Percentiles rank a stretch among this genome's conserved stretches.
Evolutionary conservation across 371 early-diverging fungal species (phyloP).

Genomic region (Actinomucor elegans): DNA sequence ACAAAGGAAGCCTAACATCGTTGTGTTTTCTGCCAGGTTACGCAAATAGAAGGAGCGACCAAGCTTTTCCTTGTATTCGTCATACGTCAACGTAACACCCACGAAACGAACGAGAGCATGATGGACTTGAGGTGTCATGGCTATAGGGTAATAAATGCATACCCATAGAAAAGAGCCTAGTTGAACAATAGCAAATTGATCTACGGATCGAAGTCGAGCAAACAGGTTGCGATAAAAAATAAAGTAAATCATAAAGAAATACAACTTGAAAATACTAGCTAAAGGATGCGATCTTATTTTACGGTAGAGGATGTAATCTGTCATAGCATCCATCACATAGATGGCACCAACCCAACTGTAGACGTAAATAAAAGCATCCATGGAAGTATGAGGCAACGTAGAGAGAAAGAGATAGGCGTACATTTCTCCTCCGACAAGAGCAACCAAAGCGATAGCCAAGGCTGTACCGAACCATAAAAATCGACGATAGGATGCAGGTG

Average conservation of each 20-base stretch:
- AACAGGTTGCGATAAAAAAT: conserved; percentile 79
- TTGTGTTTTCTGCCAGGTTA: conserved; percentile 74
- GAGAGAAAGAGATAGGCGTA: conserved; percentile 64
- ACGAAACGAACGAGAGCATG: conserved; percentile 45
- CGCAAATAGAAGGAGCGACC: conserved; percentile 70
- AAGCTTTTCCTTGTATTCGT: conserved; percentile 64
- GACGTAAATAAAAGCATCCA: conserved; percentile 67
- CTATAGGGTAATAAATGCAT: conserved; percentile 69
- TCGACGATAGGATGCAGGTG: conserved; percentile 69
- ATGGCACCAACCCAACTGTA: conserved; percentile 74
- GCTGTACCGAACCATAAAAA: conserved; percentile 76
- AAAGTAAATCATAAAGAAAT: conserved; percentile 77
- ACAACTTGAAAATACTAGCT: conserved; percentile 66
- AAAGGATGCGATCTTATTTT: conserved; percentile 70
- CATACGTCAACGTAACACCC: conserved; percentile 58
- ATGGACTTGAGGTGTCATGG: conserved; percentile 65
- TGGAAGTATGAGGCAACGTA: conserved; percentile 54
- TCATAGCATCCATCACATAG: conserved; percentile 61
- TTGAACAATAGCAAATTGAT: conserved; percentile 67
- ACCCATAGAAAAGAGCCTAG: conserved; percentile 73
- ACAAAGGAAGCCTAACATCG: conserved; percentile 74
- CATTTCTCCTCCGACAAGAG: conserved; percentile 69
- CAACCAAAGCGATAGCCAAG: conserved; percentile 59
- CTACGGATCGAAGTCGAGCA: conserved; percentile 64
- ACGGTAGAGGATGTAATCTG: conserved; percentile 63